Conservation (phyloP, 1,284 basidiomycete species). For the Xerocomus nothofagi region DNA sequence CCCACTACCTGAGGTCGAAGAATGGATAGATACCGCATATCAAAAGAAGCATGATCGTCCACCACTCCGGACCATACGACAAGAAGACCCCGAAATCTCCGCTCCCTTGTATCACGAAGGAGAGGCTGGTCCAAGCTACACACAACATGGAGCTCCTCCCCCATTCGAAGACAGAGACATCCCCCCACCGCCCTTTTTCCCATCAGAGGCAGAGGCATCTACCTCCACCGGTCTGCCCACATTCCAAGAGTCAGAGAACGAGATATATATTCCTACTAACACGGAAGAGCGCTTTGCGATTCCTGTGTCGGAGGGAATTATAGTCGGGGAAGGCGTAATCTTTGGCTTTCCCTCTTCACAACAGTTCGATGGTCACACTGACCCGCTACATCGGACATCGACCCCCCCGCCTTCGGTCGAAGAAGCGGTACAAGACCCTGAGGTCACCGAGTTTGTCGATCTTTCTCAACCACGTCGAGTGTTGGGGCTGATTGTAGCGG, state of each 20-base stretch:
- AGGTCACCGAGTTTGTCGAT: slow-evolving; percentile 64
- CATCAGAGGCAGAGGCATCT: slow-evolving; percentile 58
- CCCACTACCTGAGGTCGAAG: slow-evolving; percentile 70
- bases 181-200: slow-evolving; percentile 73
- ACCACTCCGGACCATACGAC: slow-evolving; percentile 63
- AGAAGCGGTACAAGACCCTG: slow-evolving; percentile 63
- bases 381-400: slow-evolving; percentile 56
- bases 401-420: slow-evolving; percentile 72
- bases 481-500: slow-evolving; percentile 57
- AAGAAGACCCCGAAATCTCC: slow-evolving; percentile 60
- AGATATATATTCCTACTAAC: slow-evolving; percentile 60
- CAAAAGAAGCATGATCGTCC: slow-evolving; percentile 83
- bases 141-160: slow-evolving; percentile 62
- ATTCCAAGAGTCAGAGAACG: slow-evolving; percentile 74
- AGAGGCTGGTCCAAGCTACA: slow-evolving; percentile 71
- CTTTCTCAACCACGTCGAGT: slow-evolving; percentile 57
- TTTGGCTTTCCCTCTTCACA: slow-evolving; percentile 69
- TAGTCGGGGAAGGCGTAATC: slow-evolving; percentile 67
- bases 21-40: slow-evolving; percentile 68
- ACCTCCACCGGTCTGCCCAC: slow-evolving; percentile 64
- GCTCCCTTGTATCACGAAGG: slow-evolving; percentile 65
- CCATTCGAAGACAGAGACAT: slow-evolving; percentile 79
- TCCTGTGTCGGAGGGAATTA: slow-evolving; percentile 36
- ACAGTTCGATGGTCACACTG: slow-evolving; percentile 77
- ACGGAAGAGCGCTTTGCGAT: slow-evolving; percentile 41